Base-by-base conservation (phyloP, 352 stramenopile species). In the Blastocystis sp. region DNA sequence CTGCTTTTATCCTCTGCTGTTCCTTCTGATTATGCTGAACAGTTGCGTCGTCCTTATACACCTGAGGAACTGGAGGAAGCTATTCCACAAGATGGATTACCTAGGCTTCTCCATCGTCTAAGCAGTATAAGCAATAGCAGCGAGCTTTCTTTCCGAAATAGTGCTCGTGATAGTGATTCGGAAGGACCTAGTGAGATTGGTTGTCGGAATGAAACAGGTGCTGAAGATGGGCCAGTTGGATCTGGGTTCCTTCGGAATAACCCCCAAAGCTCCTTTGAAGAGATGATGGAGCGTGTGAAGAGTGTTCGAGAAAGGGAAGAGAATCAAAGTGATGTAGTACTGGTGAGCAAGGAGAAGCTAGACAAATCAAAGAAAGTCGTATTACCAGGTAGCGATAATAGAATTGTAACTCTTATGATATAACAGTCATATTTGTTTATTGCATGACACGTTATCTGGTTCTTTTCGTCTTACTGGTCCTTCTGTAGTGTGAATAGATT, bases 91-190 rank as follows among this genome's bases (percentile, higher is more conserved):
- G 70, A 81, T 3, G 22, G 11, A 40, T 15, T 64, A 6, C 70
- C 42, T 64, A 40, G 51, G 9, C 42, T 81, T 6, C n/a, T 62
- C 4, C 70, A 64, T 11, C 70, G 70, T 19, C 22, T 64, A 33
- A 81, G 70, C n/a, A 62, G 44, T 64, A 56, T 81, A 4, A 64
- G 44, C 44, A 64, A 81, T 40, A 51, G 70, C 40, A 81, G 70
- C 27, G 70, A 81, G 27, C 24, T 81, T 27, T 59, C 35, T 9
- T 81, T 81, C 70, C 70, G 70, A 33, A 81, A 81, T 40, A 81
- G 70, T 56, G 22, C 48, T 17, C 13, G 27, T 27, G 70, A 64
- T 15, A 64, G 44, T 22, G 70, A 81, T 40, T 81, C 70, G 37
- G 70, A 81, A 54, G 9, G 17, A 48, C 24, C 60, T 5, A 51